Evolutionary conservation across 2,329 filamentous ascomycete genomes (phyloP), one percentile per base, ranked within the genome.

Genomic region (Fusarium buxicola): DNA sequence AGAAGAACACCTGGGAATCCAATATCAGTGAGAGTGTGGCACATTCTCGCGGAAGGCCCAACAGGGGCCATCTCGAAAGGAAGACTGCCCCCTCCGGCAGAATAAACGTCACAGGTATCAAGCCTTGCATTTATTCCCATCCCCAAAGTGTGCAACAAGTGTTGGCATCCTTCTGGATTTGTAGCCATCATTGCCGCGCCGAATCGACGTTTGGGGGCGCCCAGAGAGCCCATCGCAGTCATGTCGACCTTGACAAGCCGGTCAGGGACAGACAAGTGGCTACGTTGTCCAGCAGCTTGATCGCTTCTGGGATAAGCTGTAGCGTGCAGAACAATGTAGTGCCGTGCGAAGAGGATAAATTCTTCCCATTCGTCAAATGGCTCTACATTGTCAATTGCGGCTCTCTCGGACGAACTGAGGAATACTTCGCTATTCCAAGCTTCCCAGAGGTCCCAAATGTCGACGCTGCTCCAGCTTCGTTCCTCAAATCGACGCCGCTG

Each of bases 331-430:
- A 97, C 77, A 67, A 94, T 91, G 75, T 97, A 96, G 75, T 97
- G 94, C 30, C 88, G 88, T 3, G 86, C 87, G 74, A 96, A 97
- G 1, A 97, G 80, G 3, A 90, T 88, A 72, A 97, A 93, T 70
- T 97, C 94, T 75, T 98, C 94, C 92, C 92, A 97, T 76, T 97
- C 94, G 74, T 98, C 94, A 72, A 98, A 97, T 1, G 90, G 87
- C 71, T 97, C 94, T 13, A 93, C 76, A 1, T 78, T 72, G 67
- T 97, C 89, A 12, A 97, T 77, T 10, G 77, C 78, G 31, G 73
- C 78, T 62, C 92, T 84, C 60, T 92, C 83, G 1, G 81, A 76
- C 1, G 82, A 71, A 7, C 80, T 81, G 16, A 96, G 76, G 73
- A 94, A 94, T 3, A 78, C 72, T 12, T 86, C 80, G 64, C 91